Evolutionary conservation across 208 protist species (phyloP).

Genomic region (Acanthamoeba royreba): DNA sequence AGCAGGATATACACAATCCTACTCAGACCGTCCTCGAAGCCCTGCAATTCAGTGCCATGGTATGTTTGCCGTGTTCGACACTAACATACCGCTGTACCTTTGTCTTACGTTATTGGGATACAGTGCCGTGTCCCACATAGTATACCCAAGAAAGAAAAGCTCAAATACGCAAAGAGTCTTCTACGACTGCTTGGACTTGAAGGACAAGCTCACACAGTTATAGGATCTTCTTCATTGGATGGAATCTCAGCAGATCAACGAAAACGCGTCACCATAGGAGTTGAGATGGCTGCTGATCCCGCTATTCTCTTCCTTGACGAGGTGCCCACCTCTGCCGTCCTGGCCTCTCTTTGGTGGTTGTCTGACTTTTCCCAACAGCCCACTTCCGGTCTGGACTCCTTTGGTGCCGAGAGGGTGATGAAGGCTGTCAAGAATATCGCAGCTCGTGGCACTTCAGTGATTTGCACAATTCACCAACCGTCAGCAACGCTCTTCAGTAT

Average conservation of each 20-base stretch:
- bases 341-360: not conserved
- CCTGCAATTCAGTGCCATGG: no score
- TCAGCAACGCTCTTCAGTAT: constrained; percentile 10
- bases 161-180: not conserved
- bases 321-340: not conserved
- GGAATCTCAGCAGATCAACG: constrained; percentile 79
- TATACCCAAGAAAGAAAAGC: not conserved
- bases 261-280: constrained; percentile 74
- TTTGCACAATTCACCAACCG: constrained; percentile 65
- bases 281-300: constrained; percentile 69
- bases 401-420: constrained; percentile 41
- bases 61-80: no score
- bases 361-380: constrained; percentile 49
- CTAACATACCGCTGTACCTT: no score
- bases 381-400: constrained; percentile 81
- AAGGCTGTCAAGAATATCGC: not conserved
- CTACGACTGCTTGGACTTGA: constrained; percentile 49
- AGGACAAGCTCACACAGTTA: not conserved
- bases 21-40: constrained; percentile 62
- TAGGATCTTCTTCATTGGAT: constrained; percentile 47
- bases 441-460: constrained; percentile 23
- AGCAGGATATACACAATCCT: constrained; percentile 58
- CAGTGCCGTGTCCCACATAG: not conserved
- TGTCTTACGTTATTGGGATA: no score
- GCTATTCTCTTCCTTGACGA: constrained; percentile 72